phyloP scores from a whole-genome alignment of 306 rosid species.

The Erythrophleum fordii region DNA sequence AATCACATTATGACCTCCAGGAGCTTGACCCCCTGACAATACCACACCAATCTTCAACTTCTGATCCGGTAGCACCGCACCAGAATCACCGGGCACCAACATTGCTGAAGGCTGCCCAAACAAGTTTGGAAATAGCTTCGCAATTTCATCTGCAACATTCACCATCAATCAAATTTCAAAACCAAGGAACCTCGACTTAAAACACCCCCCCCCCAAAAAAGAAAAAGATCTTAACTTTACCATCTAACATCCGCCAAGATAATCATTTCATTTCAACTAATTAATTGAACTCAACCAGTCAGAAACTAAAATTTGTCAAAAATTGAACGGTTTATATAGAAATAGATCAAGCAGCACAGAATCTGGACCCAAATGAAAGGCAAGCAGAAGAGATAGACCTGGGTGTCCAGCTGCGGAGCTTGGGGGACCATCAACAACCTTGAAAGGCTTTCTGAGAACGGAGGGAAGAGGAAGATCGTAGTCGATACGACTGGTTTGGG shows the following conservation, averaged over 20 bases:
- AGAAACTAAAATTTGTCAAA: slow-evolving; percentile 21
- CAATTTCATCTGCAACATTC: slow-evolving; percentile 71
- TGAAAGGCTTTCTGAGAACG: slow-evolving; percentile 73
- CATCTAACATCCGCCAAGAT: neutral
- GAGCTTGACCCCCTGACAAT: slow-evolving; percentile 99
- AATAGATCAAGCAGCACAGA: neutral
- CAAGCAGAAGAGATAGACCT: slow-evolving; percentile 46
- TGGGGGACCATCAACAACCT: slow-evolving; percentile 68
- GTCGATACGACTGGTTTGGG: slow-evolving; percentile 80
- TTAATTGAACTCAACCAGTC: neutral
- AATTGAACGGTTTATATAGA: slow-evolving; percentile 7
- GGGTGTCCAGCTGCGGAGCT: slow-evolving; percentile 97
- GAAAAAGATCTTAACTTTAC: neutral
- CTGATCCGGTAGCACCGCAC: slow-evolving; percentile 33
- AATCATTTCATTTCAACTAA: neutral
- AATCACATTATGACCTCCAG: slow-evolving; percentile 98
- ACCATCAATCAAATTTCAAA: neutral
- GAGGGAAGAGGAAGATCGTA: slow-evolving; percentile 80
- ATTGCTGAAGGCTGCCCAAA: slow-evolving; percentile 85
- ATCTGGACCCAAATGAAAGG: slow-evolving; percentile 27
- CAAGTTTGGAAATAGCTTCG: slow-evolving; percentile 79
- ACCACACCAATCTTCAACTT: slow-evolving; percentile 92
- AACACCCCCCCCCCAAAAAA: neutral
- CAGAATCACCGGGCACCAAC: slow-evolving; percentile 60
- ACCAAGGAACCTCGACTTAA: neutral